These are phyloP conservation scores for Isabelozyma rhagii DNA, from an alignment of 805 yeast species.

Conservation along the genomic window DNA sequence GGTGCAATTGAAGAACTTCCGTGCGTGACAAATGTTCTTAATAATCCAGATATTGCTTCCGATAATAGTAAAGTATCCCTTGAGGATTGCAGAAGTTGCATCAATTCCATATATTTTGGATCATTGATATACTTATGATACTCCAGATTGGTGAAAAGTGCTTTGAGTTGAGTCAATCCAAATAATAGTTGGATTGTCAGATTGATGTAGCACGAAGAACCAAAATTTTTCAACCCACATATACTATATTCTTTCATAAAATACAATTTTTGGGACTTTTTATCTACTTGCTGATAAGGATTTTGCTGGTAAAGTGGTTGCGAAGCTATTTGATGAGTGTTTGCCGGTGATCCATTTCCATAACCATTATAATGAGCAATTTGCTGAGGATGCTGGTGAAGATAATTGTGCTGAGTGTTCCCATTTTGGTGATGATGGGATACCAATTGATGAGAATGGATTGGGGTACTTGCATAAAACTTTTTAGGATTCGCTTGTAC, in stretches of 20 bases:
- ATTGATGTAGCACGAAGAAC: constrained; percentile 75
- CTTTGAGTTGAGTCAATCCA: constrained; percentile 48
- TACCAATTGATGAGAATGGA: no score
- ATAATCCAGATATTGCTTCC: constrained; percentile 51
- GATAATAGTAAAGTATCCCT: constrained; percentile 33
- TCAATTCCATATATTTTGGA: constrained; percentile 23
- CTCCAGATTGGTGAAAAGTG: constrained; percentile 44
- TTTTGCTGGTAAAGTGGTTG: constrained; percentile 23
- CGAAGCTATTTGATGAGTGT: neutral
- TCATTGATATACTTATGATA: constrained; percentile 42
- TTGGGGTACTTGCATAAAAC: no score
- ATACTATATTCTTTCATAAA: constrained; percentile 42
- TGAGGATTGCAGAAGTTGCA: constrained; percentile 13
- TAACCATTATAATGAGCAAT: neutral
- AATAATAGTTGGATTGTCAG: constrained; percentile 70
- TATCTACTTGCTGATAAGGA: constrained; percentile 27
- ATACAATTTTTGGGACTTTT: constrained; percentile 10
- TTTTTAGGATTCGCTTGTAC: no score
- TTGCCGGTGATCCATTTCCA: neutral
- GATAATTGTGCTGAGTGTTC: no score
- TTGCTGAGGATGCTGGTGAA: neutral
- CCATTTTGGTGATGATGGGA: no score
- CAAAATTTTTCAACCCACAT: constrained; percentile 65
- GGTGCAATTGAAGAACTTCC: constrained; percentile 67
- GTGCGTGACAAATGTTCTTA: constrained; percentile 54